Evolutionary conservation across 768 basidiomycete species (phyloP).

Genomic region (Termitomyces titanicus): DNA sequence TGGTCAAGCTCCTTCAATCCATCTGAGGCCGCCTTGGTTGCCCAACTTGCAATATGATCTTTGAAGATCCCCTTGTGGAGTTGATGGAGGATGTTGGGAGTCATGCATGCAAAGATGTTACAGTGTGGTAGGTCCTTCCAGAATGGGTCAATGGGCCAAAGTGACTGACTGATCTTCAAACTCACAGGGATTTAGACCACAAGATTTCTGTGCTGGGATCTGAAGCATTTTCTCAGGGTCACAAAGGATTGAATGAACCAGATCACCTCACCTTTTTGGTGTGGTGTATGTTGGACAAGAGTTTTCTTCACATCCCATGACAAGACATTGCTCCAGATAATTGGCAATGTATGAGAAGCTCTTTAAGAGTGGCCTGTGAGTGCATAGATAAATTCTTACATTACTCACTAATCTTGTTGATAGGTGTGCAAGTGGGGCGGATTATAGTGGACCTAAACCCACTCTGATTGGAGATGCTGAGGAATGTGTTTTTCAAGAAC

Average conservation of each 20-base stretch:
- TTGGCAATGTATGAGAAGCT: constrained; percentile 32
- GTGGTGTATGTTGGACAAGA: constrained; percentile 24
- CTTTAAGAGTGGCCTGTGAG: too few relatives aligned
- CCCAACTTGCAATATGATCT: constrained; percentile 37
- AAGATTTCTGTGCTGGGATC: background rate
- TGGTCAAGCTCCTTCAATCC: constrained; percentile 27
- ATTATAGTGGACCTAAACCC: too few relatives aligned
- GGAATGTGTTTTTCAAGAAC: too few relatives aligned
- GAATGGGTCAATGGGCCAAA: constrained; percentile 27
- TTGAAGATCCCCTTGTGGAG: constrained; percentile 46
- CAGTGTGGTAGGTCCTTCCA: constrained; percentile 34
- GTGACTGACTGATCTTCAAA: constrained; percentile 14
- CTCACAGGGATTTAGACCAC: background rate
- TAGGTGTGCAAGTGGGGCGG: too few relatives aligned
- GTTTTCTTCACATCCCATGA: constrained; percentile 16
- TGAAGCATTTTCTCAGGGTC: background rate
- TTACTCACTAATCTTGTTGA: too few relatives aligned
- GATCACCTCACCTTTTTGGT: constrained; percentile 15
- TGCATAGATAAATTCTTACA: too few relatives aligned
- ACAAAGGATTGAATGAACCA: background rate
- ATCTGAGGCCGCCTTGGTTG: constrained; percentile 10
- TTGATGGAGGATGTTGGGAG: constrained; percentile 42
- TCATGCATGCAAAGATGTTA: constrained; percentile 35
- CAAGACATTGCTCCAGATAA: constrained; percentile 34
- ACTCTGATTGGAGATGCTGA: too few relatives aligned